Evolutionary conservation across 441 rosid species (phyloP).

Genomic region (Daphne laureola): DNA sequence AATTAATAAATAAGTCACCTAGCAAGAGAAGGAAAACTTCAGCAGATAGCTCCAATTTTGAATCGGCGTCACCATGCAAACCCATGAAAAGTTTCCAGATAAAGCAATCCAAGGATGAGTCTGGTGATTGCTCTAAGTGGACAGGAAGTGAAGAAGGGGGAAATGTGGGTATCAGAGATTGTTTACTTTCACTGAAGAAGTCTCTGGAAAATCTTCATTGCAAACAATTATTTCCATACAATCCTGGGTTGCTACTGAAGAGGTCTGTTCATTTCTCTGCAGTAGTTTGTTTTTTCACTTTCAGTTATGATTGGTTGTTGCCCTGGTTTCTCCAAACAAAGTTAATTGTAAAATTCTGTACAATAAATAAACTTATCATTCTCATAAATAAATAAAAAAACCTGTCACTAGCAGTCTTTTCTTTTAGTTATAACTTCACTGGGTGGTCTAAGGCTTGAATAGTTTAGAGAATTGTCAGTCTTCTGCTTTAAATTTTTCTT

Average conservation of each 20-base stretch:
- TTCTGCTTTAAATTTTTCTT: too few species aligned
- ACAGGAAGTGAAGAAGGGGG: slow-evolving; percentile 19
- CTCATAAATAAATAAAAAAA: too few species aligned
- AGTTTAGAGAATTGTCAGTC: too few species aligned
- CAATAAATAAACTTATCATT: too few species aligned
- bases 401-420: too few species aligned
- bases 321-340: too few species aligned
- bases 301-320: too few species aligned
- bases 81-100: slow-evolving; percentile 9
- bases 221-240: slow-evolving; percentile 75
- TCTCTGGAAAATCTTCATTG: slow-evolving; percentile 59
- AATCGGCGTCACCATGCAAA: slow-evolving; percentile 13
- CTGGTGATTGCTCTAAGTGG: slow-evolving; percentile 11
- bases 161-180: slow-evolving; percentile 47
- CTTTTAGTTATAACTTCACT: too few species aligned
- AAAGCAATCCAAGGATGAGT: slow-evolving; percentile 9
- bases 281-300: neutral
- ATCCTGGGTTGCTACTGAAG: slow-evolving; percentile 70
- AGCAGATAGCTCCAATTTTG: slow-evolving; percentile 22
- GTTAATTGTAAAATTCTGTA: too few species aligned
- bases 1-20: slow-evolving; percentile 22
- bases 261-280: slow-evolving; percentile 31
- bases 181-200: slow-evolving; percentile 65
- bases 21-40: slow-evolving; percentile 47
- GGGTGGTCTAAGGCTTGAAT: too few species aligned